Conservation (phyloP, 2,329 filamentous ascomycete genomes). For the Fusarium avenaceum region DNA sequence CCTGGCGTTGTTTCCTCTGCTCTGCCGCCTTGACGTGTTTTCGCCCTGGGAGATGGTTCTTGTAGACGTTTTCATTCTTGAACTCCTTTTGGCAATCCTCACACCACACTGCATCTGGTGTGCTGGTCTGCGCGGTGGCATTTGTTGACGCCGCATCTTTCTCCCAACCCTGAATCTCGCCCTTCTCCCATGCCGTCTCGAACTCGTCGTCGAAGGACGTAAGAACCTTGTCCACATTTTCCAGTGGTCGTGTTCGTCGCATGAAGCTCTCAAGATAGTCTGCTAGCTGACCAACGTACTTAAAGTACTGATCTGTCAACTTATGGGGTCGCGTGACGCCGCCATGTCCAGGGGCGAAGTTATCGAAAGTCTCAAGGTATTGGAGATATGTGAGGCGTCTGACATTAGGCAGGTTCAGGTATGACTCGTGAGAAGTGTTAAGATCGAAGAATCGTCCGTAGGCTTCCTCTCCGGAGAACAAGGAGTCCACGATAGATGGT, state of each 20-base stretch:
- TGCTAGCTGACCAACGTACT: conserved; percentile 84
- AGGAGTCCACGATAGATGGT: conserved; percentile 81
- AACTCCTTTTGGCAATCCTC: conserved; percentile 94
- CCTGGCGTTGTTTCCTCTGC: conserved; percentile 66
- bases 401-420: conserved; percentile 87
- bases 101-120: conserved; percentile 83
- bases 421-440: conserved; percentile 85
- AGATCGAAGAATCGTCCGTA: conserved; percentile 95
- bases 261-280: conserved; percentile 91
- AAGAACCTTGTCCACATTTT: conserved; percentile 86
- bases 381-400: conserved; percentile 91
- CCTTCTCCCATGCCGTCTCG: conserved; percentile 82
- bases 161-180: conserved; percentile 84
- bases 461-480: conserved; percentile 96
- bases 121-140: conserved; percentile 50
- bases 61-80: conserved; percentile 95
- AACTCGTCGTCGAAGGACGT: conserved; percentile 85
- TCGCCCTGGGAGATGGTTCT: conserved; percentile 87
- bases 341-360: conserved; percentile 80
- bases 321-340: conserved; percentile 86
- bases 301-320: conserved; percentile 91
- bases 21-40: conserved; percentile 92
- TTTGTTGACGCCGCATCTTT: conserved; percentile 62
- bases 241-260: conserved; percentile 84
- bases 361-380: conserved; percentile 92